Percentiles rank a stretch among this genome's conserved stretches.
Evolutionary conservation across 1,284 basidiomycete species (phyloP).

Genomic region (Malassezia yamatoensis): DNA sequence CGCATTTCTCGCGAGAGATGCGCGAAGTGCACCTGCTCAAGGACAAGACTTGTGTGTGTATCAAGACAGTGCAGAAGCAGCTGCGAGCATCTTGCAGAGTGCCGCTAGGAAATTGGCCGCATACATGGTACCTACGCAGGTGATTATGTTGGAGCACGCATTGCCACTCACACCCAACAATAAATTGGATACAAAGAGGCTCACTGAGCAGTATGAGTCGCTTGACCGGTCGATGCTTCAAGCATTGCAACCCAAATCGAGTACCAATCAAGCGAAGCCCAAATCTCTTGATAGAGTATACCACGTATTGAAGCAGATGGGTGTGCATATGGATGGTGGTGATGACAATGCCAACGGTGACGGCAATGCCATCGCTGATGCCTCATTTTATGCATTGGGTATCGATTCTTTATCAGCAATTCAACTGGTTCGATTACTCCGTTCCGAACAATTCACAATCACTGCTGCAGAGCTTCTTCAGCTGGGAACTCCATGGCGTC

Average conservation of each 20-base stretch:
- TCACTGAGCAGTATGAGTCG: conserved; percentile 19
- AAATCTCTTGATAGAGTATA: conserved; percentile 18
- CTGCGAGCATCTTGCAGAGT: conserved; percentile 1
- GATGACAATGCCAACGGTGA: too few species aligned
- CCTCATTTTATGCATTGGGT: conserved; percentile 37
- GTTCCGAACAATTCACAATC: background rate
- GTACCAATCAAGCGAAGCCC: conserved; percentile 1
- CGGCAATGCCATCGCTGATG: background rate
- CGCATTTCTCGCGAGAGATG: conserved; percentile 22
- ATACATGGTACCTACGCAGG: conserved; percentile 41
- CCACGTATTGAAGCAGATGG: conserved; percentile 17
- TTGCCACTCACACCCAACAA: conserved; percentile 44
- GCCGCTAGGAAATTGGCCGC: conserved; percentile 26
- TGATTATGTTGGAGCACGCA: conserved; percentile 21
- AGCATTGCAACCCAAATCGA: conserved; percentile 15
- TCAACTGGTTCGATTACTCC: conserved; percentile 24
- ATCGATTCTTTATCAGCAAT: conserved; percentile 42
- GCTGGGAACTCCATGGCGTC: conserved; percentile 1
- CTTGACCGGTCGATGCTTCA: conserved; percentile 18
- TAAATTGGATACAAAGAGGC: conserved; percentile 34
- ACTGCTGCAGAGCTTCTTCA: conserved; percentile 26
- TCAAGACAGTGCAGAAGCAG: background rate
- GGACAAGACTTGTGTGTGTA: background rate
- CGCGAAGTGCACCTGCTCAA: background rate
- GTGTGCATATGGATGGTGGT: background rate